Percentiles rank a stretch among this genome's conserved stretches.
Conservation (phyloP, 441 rosid species). For the Erysimum cheiri region DNA sequence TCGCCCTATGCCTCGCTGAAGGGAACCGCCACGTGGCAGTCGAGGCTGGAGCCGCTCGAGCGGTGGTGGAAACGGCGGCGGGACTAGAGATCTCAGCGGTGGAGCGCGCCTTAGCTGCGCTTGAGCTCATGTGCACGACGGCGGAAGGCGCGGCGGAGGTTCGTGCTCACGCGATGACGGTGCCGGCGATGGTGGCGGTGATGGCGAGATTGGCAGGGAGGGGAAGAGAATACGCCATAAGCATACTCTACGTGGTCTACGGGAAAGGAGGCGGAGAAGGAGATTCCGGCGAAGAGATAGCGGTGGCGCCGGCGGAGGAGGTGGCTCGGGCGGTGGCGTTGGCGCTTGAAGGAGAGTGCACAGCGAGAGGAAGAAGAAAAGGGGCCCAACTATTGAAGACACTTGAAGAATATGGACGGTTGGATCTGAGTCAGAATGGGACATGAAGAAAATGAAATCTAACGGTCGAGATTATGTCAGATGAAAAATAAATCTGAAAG, state of each 20-base stretch:
- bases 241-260: conserved; percentile 71
- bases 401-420: conserved; percentile 66
- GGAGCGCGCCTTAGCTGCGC: conserved; percentile 78
- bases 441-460: conserved; percentile 46
- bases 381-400: conserved; percentile 76
- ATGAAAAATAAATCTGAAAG: conserved; percentile 42
- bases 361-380: conserved; percentile 77
- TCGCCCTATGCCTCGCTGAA: conserved; percentile 77
- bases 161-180: conserved; percentile 75
- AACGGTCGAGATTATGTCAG: conserved; percentile 45
- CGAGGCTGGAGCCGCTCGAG: conserved; percentile 72
- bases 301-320: conserved; percentile 81
- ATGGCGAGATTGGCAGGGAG: conserved; percentile 84
- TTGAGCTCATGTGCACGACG: conserved; percentile 82
- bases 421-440: conserved; percentile 52
- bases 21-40: conserved; percentile 77
- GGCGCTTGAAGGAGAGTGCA: conserved; percentile 84
- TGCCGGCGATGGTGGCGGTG: conserved; percentile 88
- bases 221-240: conserved; percentile 81
- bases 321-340: conserved; percentile 85
- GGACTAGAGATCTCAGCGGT: conserved; percentile 72
- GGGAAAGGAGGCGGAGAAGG: conserved; percentile 33
- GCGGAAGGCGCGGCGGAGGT: conserved; percentile 78
- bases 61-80: conserved; percentile 70
- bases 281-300: conserved; percentile 36